phyloP scores from a whole-genome alignment of 805 yeast species.

The Wickerhamomyces strasburgensis region DNA sequence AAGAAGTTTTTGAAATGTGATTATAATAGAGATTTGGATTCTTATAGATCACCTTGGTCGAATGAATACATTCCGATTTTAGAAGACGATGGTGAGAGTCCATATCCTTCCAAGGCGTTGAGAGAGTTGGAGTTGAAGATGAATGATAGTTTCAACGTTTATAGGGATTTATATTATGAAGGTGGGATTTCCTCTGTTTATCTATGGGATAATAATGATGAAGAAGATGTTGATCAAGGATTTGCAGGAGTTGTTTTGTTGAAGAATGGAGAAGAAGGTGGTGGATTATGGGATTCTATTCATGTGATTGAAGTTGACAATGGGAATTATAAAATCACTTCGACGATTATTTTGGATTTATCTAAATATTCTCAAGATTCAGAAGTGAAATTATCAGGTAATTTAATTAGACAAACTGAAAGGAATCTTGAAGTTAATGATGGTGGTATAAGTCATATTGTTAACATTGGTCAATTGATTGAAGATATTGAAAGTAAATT shows the following conservation, averaged over 20 bases:
- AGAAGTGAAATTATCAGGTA: conserved; percentile 64
- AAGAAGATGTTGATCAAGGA: conserved; percentile 55
- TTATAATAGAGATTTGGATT: conserved; percentile 92
- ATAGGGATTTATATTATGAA: conserved; percentile 90
- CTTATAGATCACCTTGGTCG: conserved; percentile 87
- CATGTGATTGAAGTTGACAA: conserved; percentile 69
- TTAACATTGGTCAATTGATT: conserved; percentile 77
- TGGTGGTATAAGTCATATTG: conserved; percentile 46
- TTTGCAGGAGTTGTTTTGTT: conserved; percentile 91
- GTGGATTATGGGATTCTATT: conserved; percentile 74
- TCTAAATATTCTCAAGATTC: conserved; percentile 26
- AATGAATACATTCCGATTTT: conserved; percentile 60
- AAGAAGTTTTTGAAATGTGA: conserved; percentile 82
- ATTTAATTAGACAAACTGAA: conserved; percentile 76
- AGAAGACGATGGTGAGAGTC: conserved; percentile 62
- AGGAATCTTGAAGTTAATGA: conserved; percentile 18
- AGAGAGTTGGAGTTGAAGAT: conserved; percentile 75
- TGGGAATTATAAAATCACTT: conserved; percentile 61
- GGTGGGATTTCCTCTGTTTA: conserved; percentile 90
- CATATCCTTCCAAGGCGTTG: conserved; percentile 62
- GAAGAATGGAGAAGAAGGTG: conserved; percentile 54
- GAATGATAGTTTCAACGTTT: conserved; percentile 87
- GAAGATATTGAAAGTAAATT: conserved; percentile 87
- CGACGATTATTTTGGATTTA: conserved; percentile 81
- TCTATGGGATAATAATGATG: conserved; percentile 77